Conservation (phyloP, 371 early-diverging fungal species). For the Spraguea lophii region DNA sequence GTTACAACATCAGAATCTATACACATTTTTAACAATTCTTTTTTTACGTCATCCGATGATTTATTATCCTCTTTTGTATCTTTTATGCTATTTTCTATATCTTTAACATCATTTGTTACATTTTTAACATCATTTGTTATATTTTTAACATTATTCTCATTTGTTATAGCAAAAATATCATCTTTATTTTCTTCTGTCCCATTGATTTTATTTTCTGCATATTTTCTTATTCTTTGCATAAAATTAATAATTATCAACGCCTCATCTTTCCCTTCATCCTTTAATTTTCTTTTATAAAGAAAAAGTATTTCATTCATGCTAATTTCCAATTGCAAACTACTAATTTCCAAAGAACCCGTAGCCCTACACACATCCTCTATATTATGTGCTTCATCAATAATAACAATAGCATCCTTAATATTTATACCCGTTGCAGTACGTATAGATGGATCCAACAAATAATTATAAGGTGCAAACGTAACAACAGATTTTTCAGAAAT, state of each 20-base stretch:
- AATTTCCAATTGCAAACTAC: constrained; percentile 15
- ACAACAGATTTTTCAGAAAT: constrained; percentile 41
- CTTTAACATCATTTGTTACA: background rate
- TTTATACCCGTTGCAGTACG: constrained; percentile 33
- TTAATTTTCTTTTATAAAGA: background rate
- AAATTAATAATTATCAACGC: constrained; percentile 3
- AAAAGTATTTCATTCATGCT: constrained; percentile 21
- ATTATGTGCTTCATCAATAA: constrained; percentile 50
- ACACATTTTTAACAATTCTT: too few relatives aligned
- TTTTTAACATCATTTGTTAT: too few relatives aligned
- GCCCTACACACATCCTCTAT: constrained; percentile 45
- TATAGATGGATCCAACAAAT: constrained; percentile 46
- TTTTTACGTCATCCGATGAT: too few relatives aligned
- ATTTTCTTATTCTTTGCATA: constrained; percentile 7
- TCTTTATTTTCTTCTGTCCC: background rate
- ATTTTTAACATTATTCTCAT: too few relatives aligned
- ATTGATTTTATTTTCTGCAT: background rate
- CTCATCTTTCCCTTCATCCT: background rate
- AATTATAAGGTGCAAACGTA: constrained; percentile 49
- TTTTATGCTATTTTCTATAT: too few relatives aligned
- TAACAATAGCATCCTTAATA: constrained; percentile 39
- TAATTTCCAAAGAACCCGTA: constrained; percentile 41
- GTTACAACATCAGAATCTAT: too few relatives aligned
- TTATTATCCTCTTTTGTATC: too few relatives aligned
- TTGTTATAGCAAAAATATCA: background rate